Evolutionary conservation across 2,329 filamentous ascomycete genomes (phyloP).

Genomic region (Cladophialophora yegresii): DNA sequence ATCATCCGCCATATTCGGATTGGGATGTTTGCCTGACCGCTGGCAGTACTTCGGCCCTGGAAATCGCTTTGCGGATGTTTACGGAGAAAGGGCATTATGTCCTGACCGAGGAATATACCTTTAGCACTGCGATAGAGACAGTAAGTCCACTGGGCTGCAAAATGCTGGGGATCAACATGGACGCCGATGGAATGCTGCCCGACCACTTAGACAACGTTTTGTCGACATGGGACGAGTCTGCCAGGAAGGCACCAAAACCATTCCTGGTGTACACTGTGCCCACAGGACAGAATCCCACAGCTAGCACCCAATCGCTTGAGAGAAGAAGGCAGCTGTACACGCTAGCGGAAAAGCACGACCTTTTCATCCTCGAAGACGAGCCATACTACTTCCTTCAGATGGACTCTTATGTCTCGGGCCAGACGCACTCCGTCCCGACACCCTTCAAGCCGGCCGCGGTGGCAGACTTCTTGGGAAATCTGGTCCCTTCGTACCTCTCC

Average conservation of each 20-base stretch:
- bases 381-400: conserved; percentile 92
- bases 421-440: conserved; percentile 45
- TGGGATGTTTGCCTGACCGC: conserved; percentile 83
- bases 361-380: conserved; percentile 88
- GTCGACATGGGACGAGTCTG: conserved; percentile 63
- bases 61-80: conserved; percentile 81
- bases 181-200: conserved; percentile 65
- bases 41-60: conserved; percentile 82
- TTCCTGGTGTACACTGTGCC: conserved; percentile 70
- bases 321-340: conserved; percentile 73
- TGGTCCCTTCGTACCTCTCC: conserved; percentile 75
- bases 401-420: conserved; percentile 65
- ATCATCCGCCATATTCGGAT: conserved; percentile 82
- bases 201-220: conserved; percentile 64
- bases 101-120: conserved; percentile 88
- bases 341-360: conserved; percentile 78
- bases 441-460: conserved; percentile 56
- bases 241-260: conserved; percentile 63
- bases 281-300: conserved; percentile 88
- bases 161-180: conserved; percentile 64
- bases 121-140: conserved; percentile 72
- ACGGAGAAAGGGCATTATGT: conserved; percentile 73
- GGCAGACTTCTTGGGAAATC: conserved; percentile 70
- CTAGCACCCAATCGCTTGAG: conserved; percentile 71
- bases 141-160: conserved; percentile 64